phyloP scores from a whole-genome alignment of 2,329 filamentous ascomycete genomes.

The Aspergillus pseudoterreus region DNA sequence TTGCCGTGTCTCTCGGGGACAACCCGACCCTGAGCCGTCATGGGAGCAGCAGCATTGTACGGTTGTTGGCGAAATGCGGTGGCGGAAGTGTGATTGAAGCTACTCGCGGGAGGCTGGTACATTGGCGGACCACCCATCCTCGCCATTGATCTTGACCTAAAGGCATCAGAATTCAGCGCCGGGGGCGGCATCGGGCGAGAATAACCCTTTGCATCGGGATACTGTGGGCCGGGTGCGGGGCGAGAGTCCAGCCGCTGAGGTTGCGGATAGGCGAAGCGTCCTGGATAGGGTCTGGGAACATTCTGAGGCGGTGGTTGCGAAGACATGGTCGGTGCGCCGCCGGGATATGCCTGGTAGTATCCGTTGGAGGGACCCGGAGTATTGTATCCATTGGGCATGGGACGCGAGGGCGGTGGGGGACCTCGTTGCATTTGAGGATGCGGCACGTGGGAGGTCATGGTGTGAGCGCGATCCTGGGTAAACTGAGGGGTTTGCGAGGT shows the following conservation, averaged over 20 bases:
- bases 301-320: slow-evolving; percentile 55
- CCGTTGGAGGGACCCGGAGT: slow-evolving; percentile 36
- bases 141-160: slow-evolving; percentile 90
- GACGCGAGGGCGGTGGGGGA: slow-evolving; percentile 41
- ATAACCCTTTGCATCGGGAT: slow-evolving; percentile 59
- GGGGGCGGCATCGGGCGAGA: slow-evolving; percentile 59
- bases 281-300: slow-evolving; percentile 59
- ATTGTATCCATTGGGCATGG: slow-evolving; percentile 41
- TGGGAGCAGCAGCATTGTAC: slow-evolving; percentile 63
- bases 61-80: slow-evolving; percentile 75
- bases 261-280: slow-evolving; percentile 67
- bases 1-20: slow-evolving; percentile 91
- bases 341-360: slow-evolving; percentile 38
- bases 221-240: slow-evolving; percentile 47
- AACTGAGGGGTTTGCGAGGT: slow-evolving; percentile 68
- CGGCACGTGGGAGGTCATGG: slow-evolving; percentile 60
- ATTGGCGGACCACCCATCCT: slow-evolving; percentile 68
- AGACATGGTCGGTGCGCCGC: slow-evolving; percentile 16
- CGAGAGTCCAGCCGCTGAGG: slow-evolving; percentile 67
- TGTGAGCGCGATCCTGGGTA: slow-evolving; percentile 69
- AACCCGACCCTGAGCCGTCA: slow-evolving; percentile 84
- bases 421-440: slow-evolving; percentile 43
- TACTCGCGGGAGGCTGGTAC: slow-evolving; percentile 62
- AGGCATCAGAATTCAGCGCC: slow-evolving; percentile 78
- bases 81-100: slow-evolving; percentile 64